A percentile compares a stretch with the other conserved stretches of the same genome.
phyloP scores from a whole-genome alignment of 768 basidiomycete species.

The Mycena venus region DNA sequence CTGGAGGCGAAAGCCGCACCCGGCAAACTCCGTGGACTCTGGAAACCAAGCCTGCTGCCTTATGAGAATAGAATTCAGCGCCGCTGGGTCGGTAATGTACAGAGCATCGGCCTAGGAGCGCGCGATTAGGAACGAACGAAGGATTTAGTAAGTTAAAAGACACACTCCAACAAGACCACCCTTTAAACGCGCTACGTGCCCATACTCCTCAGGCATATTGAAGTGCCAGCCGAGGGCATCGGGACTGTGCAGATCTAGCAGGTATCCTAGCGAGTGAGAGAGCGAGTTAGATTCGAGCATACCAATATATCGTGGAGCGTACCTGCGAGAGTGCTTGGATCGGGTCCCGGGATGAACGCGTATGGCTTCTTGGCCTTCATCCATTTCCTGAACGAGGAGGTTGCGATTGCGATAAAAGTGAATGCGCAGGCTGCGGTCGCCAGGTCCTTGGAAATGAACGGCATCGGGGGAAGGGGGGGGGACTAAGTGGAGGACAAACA shows the following conservation, averaged over 20 bases:
- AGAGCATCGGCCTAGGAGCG: slow-evolving; percentile 36
- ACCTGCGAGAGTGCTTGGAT: neutral
- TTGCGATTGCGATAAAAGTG: slow-evolving; percentile 14
- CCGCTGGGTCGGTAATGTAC: slow-evolving; percentile 42
- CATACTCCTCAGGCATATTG: slow-evolving; percentile 38
- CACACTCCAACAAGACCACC: slow-evolving; percentile 38
- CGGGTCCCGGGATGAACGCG: slow-evolving; percentile 15
- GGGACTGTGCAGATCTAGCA: slow-evolving; percentile 39
- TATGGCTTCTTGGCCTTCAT: slow-evolving; percentile 17
- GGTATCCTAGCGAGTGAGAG: slow-evolving; percentile 31
- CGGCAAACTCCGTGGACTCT: slow-evolving; percentile 42
- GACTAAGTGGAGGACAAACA: too few species aligned
- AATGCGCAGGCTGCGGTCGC: slow-evolving; percentile 1
- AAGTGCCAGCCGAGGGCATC: slow-evolving; percentile 38
- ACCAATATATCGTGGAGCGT: neutral
- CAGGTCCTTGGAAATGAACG: neutral
- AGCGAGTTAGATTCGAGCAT: neutral
- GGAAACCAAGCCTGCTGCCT: slow-evolving; percentile 37
- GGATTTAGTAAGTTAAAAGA: neutral
- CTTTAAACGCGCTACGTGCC: slow-evolving; percentile 37
- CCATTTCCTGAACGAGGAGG: slow-evolving; percentile 15
- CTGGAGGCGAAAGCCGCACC: slow-evolving; percentile 12
- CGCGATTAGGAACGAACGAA: neutral
- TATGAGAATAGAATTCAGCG: slow-evolving; percentile 41
- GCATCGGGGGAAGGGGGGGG: neutral